phyloP scores from a whole-genome alignment of 176 grass and related monocot genomes.

The Avena sativa region DNA sequence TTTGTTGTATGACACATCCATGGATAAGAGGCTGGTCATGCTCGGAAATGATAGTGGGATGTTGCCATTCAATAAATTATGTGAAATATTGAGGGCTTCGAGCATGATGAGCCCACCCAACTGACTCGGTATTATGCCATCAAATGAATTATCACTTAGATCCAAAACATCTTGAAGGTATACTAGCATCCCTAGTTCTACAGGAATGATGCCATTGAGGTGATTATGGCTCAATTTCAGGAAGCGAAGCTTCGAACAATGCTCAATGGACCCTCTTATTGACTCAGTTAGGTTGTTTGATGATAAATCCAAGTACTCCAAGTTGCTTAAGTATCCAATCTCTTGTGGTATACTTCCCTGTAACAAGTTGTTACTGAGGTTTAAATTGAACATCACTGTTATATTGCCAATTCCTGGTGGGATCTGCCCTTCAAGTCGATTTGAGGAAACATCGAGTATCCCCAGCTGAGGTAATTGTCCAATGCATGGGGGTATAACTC shows the following conservation, averaged over 20 bases:
- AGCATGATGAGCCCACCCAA: neutral
- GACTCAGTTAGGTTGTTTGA: neutral
- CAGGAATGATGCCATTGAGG: neutral
- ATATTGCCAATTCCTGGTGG: neutral
- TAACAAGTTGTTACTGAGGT: neutral
- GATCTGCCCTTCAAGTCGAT: neutral
- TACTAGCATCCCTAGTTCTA: neutral
- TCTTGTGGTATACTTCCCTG: neutral
- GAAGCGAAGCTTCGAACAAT: neutral
- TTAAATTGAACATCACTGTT: neutral
- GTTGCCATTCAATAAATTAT: neutral
- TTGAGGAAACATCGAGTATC: neutral
- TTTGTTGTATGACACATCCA: constrained; percentile 3
- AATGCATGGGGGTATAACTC: neutral
- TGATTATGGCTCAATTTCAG: constrained; percentile 8
- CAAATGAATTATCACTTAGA: constrained; percentile 2
- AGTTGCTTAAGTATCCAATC: neutral
- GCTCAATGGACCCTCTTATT: neutral
- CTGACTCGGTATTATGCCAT: neutral
- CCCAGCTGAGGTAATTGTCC: neutral
- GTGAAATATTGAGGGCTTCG: neutral
- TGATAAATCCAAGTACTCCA: constrained; percentile 15
- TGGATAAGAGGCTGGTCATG: neutral
- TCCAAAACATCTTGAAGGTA: neutral
- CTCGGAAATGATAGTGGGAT: neutral